These are phyloP conservation scores for Emergomyces africanus DNA, from an alignment of 2,329 filamentous ascomycete species.

Conservation along the genomic window DNA sequence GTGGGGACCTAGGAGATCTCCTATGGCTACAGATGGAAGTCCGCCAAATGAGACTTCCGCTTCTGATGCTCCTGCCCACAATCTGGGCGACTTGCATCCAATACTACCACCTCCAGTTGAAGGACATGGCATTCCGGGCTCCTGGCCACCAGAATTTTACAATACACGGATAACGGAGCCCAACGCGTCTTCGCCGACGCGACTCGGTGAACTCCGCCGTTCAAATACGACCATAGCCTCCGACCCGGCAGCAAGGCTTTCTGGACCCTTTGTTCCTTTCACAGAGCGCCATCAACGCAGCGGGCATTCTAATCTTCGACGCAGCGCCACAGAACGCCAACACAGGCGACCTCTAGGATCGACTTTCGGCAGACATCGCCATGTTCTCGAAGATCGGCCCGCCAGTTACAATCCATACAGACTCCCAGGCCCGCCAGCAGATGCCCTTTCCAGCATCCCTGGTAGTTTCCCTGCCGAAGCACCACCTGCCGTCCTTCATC, in stretches of 20 bases:
- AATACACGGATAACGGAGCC: not conserved
- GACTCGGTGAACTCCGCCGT: conserved; percentile 8
- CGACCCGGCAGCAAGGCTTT: conserved; percentile 15
- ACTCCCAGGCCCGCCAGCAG: not conserved
- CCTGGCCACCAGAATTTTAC: conserved; percentile 1
- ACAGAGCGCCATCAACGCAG: not conserved
- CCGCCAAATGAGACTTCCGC: not conserved
- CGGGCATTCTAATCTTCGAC: conserved; percentile 12
- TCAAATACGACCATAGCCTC: conserved; percentile 16
- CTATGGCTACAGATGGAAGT: not conserved
- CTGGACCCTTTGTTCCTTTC: conserved; percentile 15
- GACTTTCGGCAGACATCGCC: not conserved
- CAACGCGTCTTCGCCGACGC: not conserved
- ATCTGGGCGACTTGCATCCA: not conserved
- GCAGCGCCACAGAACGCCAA: conserved; percentile 18
- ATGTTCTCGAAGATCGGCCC: not conserved
- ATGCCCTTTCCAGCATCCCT: conserved; percentile 9
- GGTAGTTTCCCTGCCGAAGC: conserved; percentile 18
- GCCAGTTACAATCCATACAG: not conserved
- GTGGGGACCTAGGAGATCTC: not conserved
- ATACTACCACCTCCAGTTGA: no score
- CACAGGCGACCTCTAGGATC: conserved; percentile 8
- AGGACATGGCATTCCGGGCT: not conserved
- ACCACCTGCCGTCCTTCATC: not conserved
- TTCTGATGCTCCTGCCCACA: not conserved